A percentile compares a stretch with the other conserved stretches of the same genome.
Conservation (phyloP, 192 early-diverging fungal genomes). For the Linnemannia hyalina region DNA sequence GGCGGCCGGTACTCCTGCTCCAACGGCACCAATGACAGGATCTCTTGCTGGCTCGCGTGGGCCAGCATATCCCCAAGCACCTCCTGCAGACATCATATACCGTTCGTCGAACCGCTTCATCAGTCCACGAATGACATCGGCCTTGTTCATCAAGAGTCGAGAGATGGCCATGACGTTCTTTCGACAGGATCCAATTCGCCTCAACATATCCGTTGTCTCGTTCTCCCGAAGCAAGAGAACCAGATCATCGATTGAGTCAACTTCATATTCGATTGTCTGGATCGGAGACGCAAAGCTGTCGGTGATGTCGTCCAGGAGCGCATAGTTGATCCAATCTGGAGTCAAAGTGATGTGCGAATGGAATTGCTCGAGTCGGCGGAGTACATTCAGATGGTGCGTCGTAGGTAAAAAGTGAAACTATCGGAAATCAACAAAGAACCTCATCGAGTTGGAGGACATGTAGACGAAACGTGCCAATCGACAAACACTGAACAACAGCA, state of each 20-base stretch:
- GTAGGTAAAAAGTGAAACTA: constrained; percentile 88
- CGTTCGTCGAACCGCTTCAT: constrained; percentile 77
- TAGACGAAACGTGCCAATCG: constrained; percentile 1
- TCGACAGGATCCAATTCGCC: constrained; percentile 79
- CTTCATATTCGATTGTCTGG: constrained; percentile 91
- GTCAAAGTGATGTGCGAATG: constrained; percentile 88
- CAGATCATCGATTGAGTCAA: constrained; percentile 95
- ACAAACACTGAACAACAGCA: not conserved
- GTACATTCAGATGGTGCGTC: constrained; percentile 87
- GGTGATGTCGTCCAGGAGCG: constrained; percentile 94
- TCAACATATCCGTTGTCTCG: constrained; percentile 86
- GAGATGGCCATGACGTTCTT: constrained; percentile 80
- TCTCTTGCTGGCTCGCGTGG: constrained; percentile 10
- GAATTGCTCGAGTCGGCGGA: constrained; percentile 87
- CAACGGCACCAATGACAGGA: constrained; percentile 10
- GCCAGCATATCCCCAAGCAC: not conserved
- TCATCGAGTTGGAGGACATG: not conserved
- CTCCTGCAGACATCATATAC: constrained; percentile 45
- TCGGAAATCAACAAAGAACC: not conserved
- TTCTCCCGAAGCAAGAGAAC: constrained; percentile 93
- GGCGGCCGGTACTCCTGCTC: not conserved
- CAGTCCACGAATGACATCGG: constrained; percentile 80
- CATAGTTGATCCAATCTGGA: constrained; percentile 98
- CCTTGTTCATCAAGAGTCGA: constrained; percentile 76
- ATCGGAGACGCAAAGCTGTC: constrained; percentile 92